These are phyloP conservation scores for Plasmodium gaboni DNA, from an alignment of 169 alveolate genomes.

Conservation along the genomic window DNA sequence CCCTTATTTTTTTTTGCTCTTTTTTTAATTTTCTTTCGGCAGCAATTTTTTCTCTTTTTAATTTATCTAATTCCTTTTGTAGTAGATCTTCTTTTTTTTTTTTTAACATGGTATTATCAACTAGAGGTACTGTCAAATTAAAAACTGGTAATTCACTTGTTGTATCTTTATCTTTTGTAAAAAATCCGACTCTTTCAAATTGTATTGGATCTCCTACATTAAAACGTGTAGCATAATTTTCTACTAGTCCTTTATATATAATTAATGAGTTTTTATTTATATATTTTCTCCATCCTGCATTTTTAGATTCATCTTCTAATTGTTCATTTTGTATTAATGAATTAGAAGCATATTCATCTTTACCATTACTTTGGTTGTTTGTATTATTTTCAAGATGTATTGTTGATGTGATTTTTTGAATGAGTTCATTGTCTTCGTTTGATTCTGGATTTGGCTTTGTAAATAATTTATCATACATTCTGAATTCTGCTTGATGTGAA, in stretches of 20 bases:
- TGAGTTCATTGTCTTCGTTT: constrained; percentile 12
- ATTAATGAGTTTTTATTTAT: constrained; percentile 85
- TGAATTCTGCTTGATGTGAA: constrained; percentile 82
- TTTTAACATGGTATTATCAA: constrained; percentile 77
- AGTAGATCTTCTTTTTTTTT: constrained; percentile 52
- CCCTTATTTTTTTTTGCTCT: constrained; percentile 52
- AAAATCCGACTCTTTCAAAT: constrained; percentile 91
- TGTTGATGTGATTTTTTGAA: constrained; percentile 15
- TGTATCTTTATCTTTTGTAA: constrained; percentile 87
- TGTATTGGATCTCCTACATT: constrained; percentile 87
- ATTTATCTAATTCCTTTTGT: constrained; percentile 45
- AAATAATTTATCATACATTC: constrained; percentile 89
- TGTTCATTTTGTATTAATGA: constrained; percentile 59
- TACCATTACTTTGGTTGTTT: background rate
- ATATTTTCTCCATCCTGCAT: constrained; percentile 85
- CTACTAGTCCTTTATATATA: constrained; percentile 79
- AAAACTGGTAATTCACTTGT: constrained; percentile 77
- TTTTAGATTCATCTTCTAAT: constrained; percentile 76
- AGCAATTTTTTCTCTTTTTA: constrained; percentile 52
- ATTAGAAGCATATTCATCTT: background rate
- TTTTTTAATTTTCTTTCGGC: constrained; percentile 32
- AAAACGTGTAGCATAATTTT: constrained; percentile 60
- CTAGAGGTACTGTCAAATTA: constrained; percentile 84
- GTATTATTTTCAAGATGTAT: background rate
- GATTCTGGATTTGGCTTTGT: constrained; percentile 86